Conservation (phyloP, 164 flowering plant genomes). For the Nelumbo lutea region DNA sequence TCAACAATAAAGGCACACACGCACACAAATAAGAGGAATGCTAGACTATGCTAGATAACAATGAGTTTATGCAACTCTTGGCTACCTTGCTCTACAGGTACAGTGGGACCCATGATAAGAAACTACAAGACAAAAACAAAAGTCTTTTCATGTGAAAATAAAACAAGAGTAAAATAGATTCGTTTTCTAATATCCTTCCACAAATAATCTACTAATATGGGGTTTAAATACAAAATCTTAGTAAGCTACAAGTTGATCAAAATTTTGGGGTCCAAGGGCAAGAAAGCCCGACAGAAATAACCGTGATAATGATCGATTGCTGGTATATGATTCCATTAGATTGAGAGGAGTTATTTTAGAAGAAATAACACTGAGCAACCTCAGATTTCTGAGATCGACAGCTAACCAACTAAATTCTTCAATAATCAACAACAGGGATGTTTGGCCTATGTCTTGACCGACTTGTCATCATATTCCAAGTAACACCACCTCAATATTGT, state of each 20-base stretch:
- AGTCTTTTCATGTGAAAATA: no score
- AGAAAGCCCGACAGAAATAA: background rate
- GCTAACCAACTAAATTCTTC: background rate
- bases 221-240: background rate
- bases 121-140: no score
- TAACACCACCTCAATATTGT: background rate
- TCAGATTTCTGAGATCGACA: background rate
- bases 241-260: background rate
- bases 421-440: background rate
- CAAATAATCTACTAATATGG: background rate
- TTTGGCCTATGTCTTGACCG: background rate
- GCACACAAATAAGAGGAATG: no score
- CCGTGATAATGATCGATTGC: background rate
- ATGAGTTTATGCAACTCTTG: no score
- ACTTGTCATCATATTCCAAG: background rate
- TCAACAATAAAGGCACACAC: no score
- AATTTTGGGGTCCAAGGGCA: background rate
- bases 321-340: background rate
- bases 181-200: no score
- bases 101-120: no score
- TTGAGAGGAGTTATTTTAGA: background rate
- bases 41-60: no score
- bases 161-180: no score
- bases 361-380: background rate
- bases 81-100: no score